A percentile compares a stretch with the other conserved stretches of the same genome.
These are phyloP conservation scores for Deinandra increscens DNA, from an alignment of 129 eudicot species.

Conservation along the genomic window DNA sequence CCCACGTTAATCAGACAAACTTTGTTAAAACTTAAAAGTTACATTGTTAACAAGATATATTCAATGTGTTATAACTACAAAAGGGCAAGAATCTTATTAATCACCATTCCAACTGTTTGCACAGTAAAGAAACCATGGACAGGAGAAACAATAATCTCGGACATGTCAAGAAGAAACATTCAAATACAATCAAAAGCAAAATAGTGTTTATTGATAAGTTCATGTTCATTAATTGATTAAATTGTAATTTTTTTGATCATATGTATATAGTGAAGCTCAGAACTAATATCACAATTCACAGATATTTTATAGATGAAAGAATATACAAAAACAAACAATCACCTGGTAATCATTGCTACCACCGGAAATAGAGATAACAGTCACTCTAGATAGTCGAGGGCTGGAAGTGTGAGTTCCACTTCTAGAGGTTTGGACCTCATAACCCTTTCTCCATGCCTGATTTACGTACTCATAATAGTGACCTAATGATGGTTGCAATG, in stretches of 20 bases:
- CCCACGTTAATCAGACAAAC: neutral
- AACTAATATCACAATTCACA: neutral
- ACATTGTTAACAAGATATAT: too few species aligned
- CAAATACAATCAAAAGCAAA: neutral
- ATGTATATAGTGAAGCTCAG: slow-evolving; percentile 1
- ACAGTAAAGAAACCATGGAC: neutral
- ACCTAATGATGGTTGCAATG: slow-evolving; percentile 96
- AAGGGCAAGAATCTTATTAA: neutral
- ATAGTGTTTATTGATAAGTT: neutral
- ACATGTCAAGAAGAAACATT: neutral
- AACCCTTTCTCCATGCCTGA: slow-evolving; percentile 88
- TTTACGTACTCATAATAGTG: slow-evolving; percentile 74
- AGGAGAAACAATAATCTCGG: neutral
- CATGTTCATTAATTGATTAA: slow-evolving; percentile 8
- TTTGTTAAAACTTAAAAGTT: too few species aligned
- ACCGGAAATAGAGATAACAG: slow-evolving; percentile 90
- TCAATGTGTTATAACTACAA: neutral
- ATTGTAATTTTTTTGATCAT: neutral
- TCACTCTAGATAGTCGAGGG: slow-evolving; percentile 63
- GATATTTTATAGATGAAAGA: slow-evolving; percentile 7
- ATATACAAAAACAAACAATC: slow-evolving; percentile 18
- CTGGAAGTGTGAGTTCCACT: slow-evolving; percentile 2
- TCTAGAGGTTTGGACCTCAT: slow-evolving; percentile 54
- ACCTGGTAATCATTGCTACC: slow-evolving; percentile 98
- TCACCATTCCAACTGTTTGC: neutral